Percentiles rank a stretch among this genome's conserved stretches.
phyloP scores from a whole-genome alignment of 192 early-diverging fungal species.

The Anaeromyces robustus region DNA sequence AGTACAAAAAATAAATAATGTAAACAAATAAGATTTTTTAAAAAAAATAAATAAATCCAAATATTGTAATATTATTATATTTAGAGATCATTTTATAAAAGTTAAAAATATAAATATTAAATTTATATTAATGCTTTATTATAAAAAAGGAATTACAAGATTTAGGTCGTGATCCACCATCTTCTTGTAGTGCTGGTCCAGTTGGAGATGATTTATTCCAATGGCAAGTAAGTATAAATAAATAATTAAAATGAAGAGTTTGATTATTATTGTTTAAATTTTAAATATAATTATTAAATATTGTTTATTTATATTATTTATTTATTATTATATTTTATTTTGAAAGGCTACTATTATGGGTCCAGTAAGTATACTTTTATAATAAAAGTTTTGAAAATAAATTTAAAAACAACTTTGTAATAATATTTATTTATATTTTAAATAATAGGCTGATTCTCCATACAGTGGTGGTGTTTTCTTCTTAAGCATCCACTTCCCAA shows the following conservation, averaged over 20 bases:
- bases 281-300: not conserved
- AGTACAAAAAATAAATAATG: no score
- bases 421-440: no score
- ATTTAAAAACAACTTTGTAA: no score
- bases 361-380: constrained; percentile 43
- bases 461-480: constrained; percentile 93
- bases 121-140: constrained; percentile 1
- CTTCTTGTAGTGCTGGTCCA: constrained; percentile 93
- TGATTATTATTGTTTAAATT: not conserved
- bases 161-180: constrained; percentile 92
- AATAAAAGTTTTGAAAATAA: not conserved
- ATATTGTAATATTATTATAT: no score
- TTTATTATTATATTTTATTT: not conserved
- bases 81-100: no score
- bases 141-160: constrained; percentile 70
- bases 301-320: not conserved
- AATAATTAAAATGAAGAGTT: not conserved
- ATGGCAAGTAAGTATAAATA: constrained; percentile 28
- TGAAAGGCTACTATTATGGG: constrained; percentile 94
- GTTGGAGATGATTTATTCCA: constrained; percentile 80
- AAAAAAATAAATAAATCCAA: no score
- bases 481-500: constrained; percentile 93
- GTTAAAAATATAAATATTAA: not conserved
- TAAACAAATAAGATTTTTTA: no score
- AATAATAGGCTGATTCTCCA: constrained; percentile 66